These are phyloP conservation scores for Millerozyma acaciae DNA, from an alignment of 805 yeast species.

Conservation along the genomic window DNA sequence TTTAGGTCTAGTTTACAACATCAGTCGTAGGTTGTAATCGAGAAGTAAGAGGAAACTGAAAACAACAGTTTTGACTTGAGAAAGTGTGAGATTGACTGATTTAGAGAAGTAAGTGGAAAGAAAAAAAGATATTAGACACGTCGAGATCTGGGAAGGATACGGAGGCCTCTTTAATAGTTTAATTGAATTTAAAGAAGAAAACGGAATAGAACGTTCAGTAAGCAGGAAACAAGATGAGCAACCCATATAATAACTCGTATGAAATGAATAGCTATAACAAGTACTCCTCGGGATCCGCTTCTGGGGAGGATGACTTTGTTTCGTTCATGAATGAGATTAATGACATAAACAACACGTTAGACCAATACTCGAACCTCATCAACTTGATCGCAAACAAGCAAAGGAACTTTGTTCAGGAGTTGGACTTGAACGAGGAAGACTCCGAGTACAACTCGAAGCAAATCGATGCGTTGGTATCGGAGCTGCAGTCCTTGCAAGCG, in stretches of 20 bases:
- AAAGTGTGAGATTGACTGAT: not conserved
- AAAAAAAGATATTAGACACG: not conserved
- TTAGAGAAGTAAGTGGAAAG: not conserved
- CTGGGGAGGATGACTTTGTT: constrained; percentile 39
- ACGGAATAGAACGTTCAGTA: too few species aligned
- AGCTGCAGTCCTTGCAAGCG: constrained; percentile 74
- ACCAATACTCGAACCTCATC: constrained; percentile 37
- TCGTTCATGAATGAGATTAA: constrained; percentile 43
- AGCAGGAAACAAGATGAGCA: constrained; percentile 26
- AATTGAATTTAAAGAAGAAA: too few species aligned
- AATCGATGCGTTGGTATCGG: constrained; percentile 71
- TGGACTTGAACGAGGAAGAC: constrained; percentile 37
- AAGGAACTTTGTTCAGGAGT: constrained; percentile 37
- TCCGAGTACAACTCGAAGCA: constrained; percentile 64
- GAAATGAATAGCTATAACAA: constrained; percentile 25
- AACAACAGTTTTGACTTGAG: not conserved
- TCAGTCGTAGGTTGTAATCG: too few species aligned
- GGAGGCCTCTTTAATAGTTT: too few species aligned
- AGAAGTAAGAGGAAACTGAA: not conserved
- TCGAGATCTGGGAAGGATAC: too few species aligned
- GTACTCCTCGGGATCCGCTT: constrained; percentile 15
- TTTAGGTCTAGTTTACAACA: too few species aligned
- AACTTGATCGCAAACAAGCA: constrained; percentile 39
- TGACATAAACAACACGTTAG: constrained; percentile 41
- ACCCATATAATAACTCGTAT: constrained; percentile 28